These are phyloP conservation scores for Alternaria angustiovoidea DNA, from an alignment of 2,329 filamentous ascomycete species.

Conservation along the genomic window DNA sequence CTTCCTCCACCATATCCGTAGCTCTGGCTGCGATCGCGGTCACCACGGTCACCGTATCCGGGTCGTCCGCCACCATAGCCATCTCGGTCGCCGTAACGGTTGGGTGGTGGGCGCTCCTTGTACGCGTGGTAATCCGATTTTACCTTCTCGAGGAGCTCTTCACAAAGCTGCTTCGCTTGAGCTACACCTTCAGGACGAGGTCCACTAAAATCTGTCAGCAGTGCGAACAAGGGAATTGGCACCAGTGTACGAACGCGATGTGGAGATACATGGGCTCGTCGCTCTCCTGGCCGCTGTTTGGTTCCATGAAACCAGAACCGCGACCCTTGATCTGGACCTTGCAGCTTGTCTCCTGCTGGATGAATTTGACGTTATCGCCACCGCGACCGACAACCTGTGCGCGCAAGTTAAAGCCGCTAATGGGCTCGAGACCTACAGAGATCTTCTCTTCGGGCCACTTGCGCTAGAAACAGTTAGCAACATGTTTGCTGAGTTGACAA, in stretches of 20 bases:
- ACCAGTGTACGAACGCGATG: conserved; percentile 73
- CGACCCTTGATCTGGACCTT: conserved; percentile 98
- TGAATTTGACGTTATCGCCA: conserved; percentile 96
- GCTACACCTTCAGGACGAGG: conserved; percentile 88
- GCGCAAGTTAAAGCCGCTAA: conserved; percentile 93
- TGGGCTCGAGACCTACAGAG: conserved; percentile 85
- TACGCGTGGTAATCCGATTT: conserved; percentile 87
- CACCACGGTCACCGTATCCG: conserved; percentile 55
- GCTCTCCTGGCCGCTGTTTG: conserved; percentile 85
- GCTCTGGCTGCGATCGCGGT: conserved; percentile 52
- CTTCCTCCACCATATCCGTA: conserved; percentile 48
- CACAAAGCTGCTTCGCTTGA: conserved; percentile 85
- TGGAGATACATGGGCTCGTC: conserved; percentile 98
- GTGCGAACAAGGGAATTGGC: conserved; percentile 4
- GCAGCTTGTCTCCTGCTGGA: conserved; percentile 93
- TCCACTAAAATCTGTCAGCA: conserved; percentile 64
- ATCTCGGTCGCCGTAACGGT: conserved; percentile 54
- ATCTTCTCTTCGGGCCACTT: conserved; percentile 99
- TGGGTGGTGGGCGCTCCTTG: conserved; percentile 72
- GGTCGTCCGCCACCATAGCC: conserved; percentile 44
- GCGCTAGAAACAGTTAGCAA: conserved; percentile 65
- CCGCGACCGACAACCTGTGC: conserved; percentile 95
- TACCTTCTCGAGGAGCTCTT: conserved; percentile 86
- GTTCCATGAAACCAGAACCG: conserved; percentile 92
- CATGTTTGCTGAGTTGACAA: neutral